These are phyloP conservation scores for Colletotrichum ledebouriae DNA, from an alignment of 2,329 filamentous ascomycete species.

Conservation along the genomic window DNA sequence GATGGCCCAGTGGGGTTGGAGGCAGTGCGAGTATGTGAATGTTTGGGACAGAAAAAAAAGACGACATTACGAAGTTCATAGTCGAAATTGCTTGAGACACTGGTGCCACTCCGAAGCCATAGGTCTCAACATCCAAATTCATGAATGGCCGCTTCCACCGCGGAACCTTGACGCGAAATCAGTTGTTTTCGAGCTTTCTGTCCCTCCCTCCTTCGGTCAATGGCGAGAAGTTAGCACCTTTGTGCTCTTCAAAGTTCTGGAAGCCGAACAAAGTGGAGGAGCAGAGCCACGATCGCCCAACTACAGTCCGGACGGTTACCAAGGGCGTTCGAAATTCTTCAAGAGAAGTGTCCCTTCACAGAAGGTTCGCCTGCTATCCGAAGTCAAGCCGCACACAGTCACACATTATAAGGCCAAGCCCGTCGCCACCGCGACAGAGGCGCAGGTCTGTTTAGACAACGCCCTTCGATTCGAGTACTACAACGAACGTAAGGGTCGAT, in stretches of 20 bases:
- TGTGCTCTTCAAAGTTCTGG: conserved; percentile 57
- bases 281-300: no score
- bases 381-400: conserved; percentile 51
- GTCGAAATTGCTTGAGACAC: no score
- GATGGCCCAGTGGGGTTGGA: no score
- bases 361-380: conserved; percentile 51
- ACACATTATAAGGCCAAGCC: conserved; percentile 51
- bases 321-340: not conserved
- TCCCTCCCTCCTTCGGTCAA: conserved; percentile 55
- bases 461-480: conserved; percentile 57
- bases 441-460: conserved; percentile 60
- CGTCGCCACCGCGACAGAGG: conserved; percentile 47
- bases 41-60: no score
- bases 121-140: conserved; percentile 57
- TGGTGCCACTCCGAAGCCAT: conserved; percentile 51
- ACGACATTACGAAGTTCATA: no score
- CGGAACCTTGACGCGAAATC: conserved; percentile 53
- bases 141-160: conserved; percentile 69
- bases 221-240: conserved; percentile 65
- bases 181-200: conserved; percentile 65
- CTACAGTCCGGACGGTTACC: not conserved
- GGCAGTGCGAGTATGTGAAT: not conserved
- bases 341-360: not conserved
- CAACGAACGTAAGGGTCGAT: conserved; percentile 45
- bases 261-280: conserved; percentile 8